These are phyloP conservation scores for Phyllostachys edulis DNA, from an alignment of 176 grass and related monocot genomes.

Conservation along the genomic window DNA sequence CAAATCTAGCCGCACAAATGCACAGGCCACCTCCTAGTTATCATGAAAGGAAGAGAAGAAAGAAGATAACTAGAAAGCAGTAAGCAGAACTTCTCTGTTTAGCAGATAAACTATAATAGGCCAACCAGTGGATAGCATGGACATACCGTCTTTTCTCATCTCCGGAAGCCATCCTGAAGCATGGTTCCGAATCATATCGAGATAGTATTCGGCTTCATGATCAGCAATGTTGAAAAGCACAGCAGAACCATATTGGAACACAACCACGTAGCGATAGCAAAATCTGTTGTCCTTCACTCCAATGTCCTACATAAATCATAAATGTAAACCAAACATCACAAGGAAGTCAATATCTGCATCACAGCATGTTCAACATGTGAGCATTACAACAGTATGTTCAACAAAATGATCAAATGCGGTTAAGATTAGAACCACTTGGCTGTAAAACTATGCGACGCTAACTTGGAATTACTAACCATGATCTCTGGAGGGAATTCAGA, in stretches of 20 bases:
- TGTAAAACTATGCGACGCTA: not conserved
- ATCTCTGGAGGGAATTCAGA: constrained; percentile 73
- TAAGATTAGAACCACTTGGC: not conserved
- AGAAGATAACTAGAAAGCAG: not conserved
- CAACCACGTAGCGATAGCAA: constrained; percentile 73
- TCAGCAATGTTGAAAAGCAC: constrained; percentile 91
- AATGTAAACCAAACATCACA: constrained; percentile 25
- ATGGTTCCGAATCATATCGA: constrained; percentile 88
- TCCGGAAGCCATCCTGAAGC: constrained; percentile 82
- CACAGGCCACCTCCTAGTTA: not conserved
- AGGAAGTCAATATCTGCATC: not conserved
- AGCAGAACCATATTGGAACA: constrained; percentile 91
- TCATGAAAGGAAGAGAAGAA: not conserved
- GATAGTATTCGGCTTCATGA: constrained; percentile 87
- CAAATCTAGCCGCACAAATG: too few relatives aligned
- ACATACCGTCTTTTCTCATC: constrained; percentile 87
- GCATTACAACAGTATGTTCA: not conserved
- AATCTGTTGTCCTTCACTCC: constrained; percentile 66
- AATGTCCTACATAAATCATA: constrained; percentile 51
- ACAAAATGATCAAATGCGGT: not conserved
- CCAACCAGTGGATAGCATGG: not conserved
- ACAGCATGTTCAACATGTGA: not conserved
- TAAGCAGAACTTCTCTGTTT: not conserved
- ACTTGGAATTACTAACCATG: constrained; percentile 41
- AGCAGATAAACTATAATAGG: not conserved